phyloP scores from a whole-genome alignment of 345 rosid species.

The Brassica incana region DNA sequence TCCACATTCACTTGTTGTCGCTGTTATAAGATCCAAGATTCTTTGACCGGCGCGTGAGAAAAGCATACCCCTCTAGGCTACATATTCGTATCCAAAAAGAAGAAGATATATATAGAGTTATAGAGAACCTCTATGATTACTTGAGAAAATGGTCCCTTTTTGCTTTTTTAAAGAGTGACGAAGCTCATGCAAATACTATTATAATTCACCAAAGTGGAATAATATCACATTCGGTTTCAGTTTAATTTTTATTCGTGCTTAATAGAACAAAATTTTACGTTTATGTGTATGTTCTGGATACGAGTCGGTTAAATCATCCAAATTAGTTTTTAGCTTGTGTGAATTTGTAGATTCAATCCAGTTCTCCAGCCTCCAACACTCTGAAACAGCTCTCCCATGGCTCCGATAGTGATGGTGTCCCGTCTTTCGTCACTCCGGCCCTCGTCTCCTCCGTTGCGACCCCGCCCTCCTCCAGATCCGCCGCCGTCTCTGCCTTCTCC shows the following conservation, averaged over 20 bases:
- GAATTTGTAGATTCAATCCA: no score
- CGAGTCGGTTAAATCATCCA: background rate
- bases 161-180: background rate
- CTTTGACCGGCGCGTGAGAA: constrained; percentile 32
- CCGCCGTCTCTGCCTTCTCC: no score
- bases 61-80: constrained; percentile 13
- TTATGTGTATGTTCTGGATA: background rate
- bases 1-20: constrained; percentile 24
- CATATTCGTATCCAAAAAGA: constrained; percentile 17
- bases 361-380: no score
- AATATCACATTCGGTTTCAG: background rate
- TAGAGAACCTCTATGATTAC: constrained; percentile 21
- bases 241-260: background rate
- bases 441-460: no score
- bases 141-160: constrained; percentile 21
- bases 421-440: no score
- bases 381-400: no score
- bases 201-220: constrained; percentile 6
- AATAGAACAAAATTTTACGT: background rate
- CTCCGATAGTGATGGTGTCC: no score
- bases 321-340: background rate
- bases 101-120: background rate
- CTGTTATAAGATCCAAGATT: constrained; percentile 29
- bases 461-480: no score
- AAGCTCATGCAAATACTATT: constrained; percentile 13